Evolutionary conservation across 1,284 basidiomycete genomes (phyloP), one percentile per base, ranked within the genome.

Genomic region (Pseudozyma thailandica): DNA sequence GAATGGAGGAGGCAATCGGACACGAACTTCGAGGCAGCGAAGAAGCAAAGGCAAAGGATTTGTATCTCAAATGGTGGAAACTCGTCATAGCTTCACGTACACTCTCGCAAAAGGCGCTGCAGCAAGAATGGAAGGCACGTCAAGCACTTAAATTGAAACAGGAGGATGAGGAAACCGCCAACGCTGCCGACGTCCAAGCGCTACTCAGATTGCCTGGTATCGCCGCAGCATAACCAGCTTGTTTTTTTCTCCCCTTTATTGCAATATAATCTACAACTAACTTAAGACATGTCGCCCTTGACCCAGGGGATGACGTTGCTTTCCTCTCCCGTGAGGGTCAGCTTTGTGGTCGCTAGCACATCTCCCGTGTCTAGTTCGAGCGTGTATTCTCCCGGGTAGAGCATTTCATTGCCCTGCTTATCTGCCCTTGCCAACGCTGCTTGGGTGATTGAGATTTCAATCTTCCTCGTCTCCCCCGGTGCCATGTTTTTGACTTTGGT

Each of bases 41-140:
- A 30, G 39, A 54, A 15, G n/a, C 7, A 2, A n/a, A 2, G 30
- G 59, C 55, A 1, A 60, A 51, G 6, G 58, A 61, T 37, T 2
- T 68, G 18, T 61, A 68, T 21, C 23, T 68, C 6, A 61, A 68
- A 30, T 68, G 64, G 64, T 68, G 64, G 64, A 57, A 60, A 28
- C 28, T 60, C 9, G 58, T 68, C 10, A 61, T 68, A 9, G 64
- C 57, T 1, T 46, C 45, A 5, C 10, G 64, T 6, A 68, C 64
- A 2, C 21, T 68, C 18, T 38, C 39, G 9, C 57, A 61, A n/a
- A 61, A 57, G 28, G 62, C 57, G n/a, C 18, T 50, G 4, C 42
- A 56, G 20, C 38, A 54, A 3, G 54, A 72, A 47, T 65, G 62
- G 52, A 72, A 58, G 48, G 1, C 33, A 37, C 30, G 62, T 9